Base-by-base conservation (phyloP, 371 early-diverging fungal genomes). In the Apophysomyces sp. region DNA sequence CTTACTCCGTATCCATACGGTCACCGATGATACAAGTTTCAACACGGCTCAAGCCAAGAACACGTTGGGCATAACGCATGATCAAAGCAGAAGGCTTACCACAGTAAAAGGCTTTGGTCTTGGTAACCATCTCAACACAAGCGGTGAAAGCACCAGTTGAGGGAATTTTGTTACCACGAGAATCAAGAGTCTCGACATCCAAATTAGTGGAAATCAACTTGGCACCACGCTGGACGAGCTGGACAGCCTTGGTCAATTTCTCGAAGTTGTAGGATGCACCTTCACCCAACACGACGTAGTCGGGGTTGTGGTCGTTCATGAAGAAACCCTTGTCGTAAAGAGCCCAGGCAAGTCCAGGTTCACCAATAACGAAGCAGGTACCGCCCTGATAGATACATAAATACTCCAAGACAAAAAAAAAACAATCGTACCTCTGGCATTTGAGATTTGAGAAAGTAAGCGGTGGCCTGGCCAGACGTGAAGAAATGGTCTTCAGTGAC, bases 11-110 rank as follows among this genome's bases (percentile, higher is more conserved):
- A 69, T 89, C 87, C 85, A 89, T 86, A 56, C 89, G 82, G 64
- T 89, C 87, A 66, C 89, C 89, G 67, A 89, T 81, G 53, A 89
- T 86, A 71, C 87, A 86, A 1, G 86, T 86, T 41, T 86, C 86
- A 55, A 77, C 60, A 65, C 86, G 85, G 60, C 62, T 66, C 49
- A 80, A 67, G 28, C 84, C 86, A 36, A 88, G 76, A 15, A 81
- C 84, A 61, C 79, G 74, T 57, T 81, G 81, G 24, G 86, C 88
- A 68, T 81, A 86, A 61, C 86, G 74, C 86, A 88, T 85, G 75
- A 88, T 88, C 71, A 88, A 72, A 51, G 81, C 77, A 44, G 76
- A 79, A 28, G 89, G 89, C 71, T 88, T 88, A 49, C 89, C 89
- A 62, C 86, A 85, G 68, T 69, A 81, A 74, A 88, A 86, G 15